Base-by-base conservation (phyloP, 352 stramenopile species). In the Thalassiosira hispida region DNA sequence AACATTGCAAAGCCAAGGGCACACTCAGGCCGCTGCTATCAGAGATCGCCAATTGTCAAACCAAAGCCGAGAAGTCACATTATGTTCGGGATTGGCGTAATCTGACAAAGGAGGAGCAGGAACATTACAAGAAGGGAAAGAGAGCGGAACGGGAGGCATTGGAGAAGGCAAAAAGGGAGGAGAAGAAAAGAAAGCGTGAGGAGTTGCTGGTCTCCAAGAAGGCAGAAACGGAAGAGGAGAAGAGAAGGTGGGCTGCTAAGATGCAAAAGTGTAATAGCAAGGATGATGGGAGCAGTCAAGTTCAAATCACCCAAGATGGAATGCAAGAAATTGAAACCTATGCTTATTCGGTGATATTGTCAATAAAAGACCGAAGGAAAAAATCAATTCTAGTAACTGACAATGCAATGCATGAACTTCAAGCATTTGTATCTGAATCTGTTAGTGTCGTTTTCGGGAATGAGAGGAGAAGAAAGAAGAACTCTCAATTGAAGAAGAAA, bases 91-190 rank as follows among this genome's bases (percentile, higher is more conserved):
- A 49, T 18, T 65, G 56, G 56, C 27, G 56, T n/a, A 49, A 65
- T 49, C 7, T 49, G 4, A 51, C 25, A 23, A 49, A 47, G n/a
- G 56, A 65, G 33, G 56, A 65, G 0, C 56, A 65, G 56, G 56
- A 59, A 31, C 61, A 69, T 35, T 69, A 33, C 38, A 69, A 59
- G 60, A 49, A 12, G 3, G 25, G 12, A 56, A 68, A 31, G 61
- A 69, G 11, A 38, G 31, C 8, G 3, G 51, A 40, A 40, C 31
- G 35, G 51, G 11, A 60, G 20, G 0, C 23, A 60, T 7, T 40
- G 51, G 23, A 56, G 4, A 23, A 25, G 47, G 1, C 5, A 56
- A 18, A 56, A 12, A 56, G 25, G 5, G 47, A 56, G 47, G 8
- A 23, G n/a, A 31, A 1, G 18, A 18, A 56, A 23, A 22, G n/a